Evolutionary conservation across 1,139 yeast species (phyloP).

Genomic region (Arxiozyma telluris): DNA sequence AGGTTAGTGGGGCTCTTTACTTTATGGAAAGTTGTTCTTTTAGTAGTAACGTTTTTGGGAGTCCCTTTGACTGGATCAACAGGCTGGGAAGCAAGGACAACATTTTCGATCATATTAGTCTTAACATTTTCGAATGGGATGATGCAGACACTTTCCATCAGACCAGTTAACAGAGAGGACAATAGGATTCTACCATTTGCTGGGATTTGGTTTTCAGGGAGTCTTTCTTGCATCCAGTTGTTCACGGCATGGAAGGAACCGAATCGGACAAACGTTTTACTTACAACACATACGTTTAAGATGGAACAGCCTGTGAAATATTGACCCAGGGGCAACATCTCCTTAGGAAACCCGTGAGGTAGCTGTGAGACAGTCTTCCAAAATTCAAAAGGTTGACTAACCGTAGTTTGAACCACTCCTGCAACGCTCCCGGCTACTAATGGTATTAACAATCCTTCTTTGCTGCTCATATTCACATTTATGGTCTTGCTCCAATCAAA

Average conservation of each 20-base stretch:
- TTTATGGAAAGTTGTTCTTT: constrained; percentile 21
- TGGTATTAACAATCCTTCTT: constrained; percentile 23
- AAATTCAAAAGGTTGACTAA: constrained; percentile 80
- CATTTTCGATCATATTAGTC: constrained; percentile 72
- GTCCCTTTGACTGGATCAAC: not conserved
- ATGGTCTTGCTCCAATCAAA: not conserved
- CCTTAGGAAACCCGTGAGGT: constrained; percentile 36
- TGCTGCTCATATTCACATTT: not conserved
- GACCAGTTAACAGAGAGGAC: constrained; percentile 83
- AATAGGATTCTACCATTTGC: constrained; percentile 62
- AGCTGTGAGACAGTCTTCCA: constrained; percentile 68
- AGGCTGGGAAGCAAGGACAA: not conserved
- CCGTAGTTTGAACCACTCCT: constrained; percentile 58
- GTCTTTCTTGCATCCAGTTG: constrained; percentile 50
- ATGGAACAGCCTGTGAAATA: constrained; percentile 73
- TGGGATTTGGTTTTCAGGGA: constrained; percentile 39
- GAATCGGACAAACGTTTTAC: constrained; percentile 67
- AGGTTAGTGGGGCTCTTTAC: too few relatives aligned
- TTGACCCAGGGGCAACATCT: constrained; percentile 38
- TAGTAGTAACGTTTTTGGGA: constrained; percentile 1
- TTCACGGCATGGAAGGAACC: constrained; percentile 69
- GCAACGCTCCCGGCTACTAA: constrained; percentile 70
- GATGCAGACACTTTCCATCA: constrained; percentile 69
- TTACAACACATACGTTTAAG: constrained; percentile 61
- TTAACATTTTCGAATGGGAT: constrained; percentile 90